Percentiles rank a stretch among this genome's conserved stretches.
Conservation (phyloP, 1,139 yeast species). For the Yamadazyma pseudoaaseri region DNA sequence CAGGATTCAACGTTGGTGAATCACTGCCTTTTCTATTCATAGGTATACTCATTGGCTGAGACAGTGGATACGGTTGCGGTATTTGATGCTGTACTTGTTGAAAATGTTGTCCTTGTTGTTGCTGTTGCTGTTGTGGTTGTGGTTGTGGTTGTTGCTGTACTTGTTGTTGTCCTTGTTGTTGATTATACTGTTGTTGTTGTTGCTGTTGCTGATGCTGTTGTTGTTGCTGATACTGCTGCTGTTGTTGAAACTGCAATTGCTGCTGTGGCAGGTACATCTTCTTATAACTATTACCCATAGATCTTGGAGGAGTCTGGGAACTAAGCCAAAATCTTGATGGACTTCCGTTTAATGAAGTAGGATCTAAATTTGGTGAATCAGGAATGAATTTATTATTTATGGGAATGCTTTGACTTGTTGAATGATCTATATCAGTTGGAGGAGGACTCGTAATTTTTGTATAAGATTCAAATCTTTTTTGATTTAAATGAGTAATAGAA, state of each 20-base stretch:
- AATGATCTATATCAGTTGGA: conserved; percentile 12
- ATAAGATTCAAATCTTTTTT: conserved; percentile 31
- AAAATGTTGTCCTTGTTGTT: conserved; percentile 7
- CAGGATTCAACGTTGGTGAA: conserved; percentile 42
- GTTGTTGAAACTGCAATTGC: conserved; percentile 7
- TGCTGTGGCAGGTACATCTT: conserved; percentile 12
- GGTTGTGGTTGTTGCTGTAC: conserved; percentile 4
- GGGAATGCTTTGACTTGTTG: conserved; percentile 30
- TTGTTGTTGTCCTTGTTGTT: conserved; percentile 1
- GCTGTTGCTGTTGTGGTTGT: conserved; percentile 5
- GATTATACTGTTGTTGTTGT: neutral
- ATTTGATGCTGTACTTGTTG: conserved; percentile 4
- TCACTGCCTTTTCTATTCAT: conserved; percentile 20
- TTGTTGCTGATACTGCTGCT: conserved; percentile 8
- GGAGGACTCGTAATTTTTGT: conserved; percentile 31
- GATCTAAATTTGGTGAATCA: conserved; percentile 52
- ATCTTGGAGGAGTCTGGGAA: conserved; percentile 51
- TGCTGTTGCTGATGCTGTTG: conserved; percentile 3
- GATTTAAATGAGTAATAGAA: conserved; percentile 31
- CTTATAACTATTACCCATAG: conserved; percentile 23
- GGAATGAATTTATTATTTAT: conserved; percentile 28
- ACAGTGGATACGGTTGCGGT: neutral
- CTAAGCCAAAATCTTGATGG: conserved; percentile 56
- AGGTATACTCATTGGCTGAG: conserved; percentile 8
- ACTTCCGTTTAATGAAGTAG: conserved; percentile 53